phyloP scores from a whole-genome alignment of 495 filamentous ascomycete genomes.

The Lophium mytilinum region DNA sequence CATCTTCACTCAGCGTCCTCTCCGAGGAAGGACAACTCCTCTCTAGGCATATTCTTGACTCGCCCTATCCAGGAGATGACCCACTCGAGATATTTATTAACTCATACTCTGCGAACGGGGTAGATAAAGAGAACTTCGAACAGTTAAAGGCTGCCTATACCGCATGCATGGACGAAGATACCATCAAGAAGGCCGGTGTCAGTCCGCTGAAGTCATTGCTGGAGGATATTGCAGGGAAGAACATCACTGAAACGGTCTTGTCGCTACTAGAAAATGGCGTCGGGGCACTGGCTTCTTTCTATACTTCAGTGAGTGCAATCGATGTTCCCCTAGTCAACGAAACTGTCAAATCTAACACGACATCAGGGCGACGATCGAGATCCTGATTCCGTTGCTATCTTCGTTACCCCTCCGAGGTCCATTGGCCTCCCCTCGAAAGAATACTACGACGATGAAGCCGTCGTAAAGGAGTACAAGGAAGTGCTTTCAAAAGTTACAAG shows the following conservation, averaged over 20 bases:
- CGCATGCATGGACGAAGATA: constrained; percentile 55
- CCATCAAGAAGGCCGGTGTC: constrained; percentile 46
- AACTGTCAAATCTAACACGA: constrained; percentile 15
- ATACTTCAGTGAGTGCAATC: background rate
- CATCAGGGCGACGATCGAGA: constrained; percentile 47
- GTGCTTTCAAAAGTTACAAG: background rate
- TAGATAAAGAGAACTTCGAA: constrained; percentile 56
- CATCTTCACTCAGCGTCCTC: constrained; percentile 53
- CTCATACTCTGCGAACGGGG: constrained; percentile 16
- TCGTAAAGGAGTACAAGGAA: constrained; percentile 46
- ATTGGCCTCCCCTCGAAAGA: constrained; percentile 58
- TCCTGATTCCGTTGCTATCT: constrained; percentile 54
- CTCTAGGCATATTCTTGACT: constrained; percentile 58
- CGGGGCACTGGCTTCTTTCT: constrained; percentile 25
- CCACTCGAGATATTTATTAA: background rate
- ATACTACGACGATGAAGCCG: constrained; percentile 52
- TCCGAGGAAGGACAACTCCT: constrained; percentile 48
- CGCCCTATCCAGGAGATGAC: constrained; percentile 35
- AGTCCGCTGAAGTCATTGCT: constrained; percentile 47
- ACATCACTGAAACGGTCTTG: constrained; percentile 40
- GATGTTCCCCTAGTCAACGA: background rate
- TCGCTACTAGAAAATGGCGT: constrained; percentile 30
- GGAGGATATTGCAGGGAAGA: constrained; percentile 30
- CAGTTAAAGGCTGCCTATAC: constrained; percentile 56
- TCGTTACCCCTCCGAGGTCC: constrained; percentile 43